Evolutionary conservation across 805 yeast species (phyloP), one percentile per base, ranked within the genome.

Genomic region (Ogataea ramenticola): DNA sequence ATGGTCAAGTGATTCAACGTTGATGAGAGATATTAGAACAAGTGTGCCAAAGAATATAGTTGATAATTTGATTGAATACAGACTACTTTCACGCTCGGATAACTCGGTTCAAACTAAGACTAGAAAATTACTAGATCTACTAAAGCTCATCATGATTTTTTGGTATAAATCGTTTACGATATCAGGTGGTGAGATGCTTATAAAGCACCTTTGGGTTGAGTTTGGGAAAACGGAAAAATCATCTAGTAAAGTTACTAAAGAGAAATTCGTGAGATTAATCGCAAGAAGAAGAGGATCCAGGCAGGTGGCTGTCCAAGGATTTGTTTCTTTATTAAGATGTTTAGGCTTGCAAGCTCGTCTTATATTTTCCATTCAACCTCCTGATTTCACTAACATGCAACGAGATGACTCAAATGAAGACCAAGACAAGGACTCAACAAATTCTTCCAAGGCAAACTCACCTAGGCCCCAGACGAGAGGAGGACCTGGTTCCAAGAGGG

Each of bases 301-400:
- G 30, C 97, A 91, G 57, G 45, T 86, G 7, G 83, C 84, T 0
- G 89, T 93, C 0, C 96, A 87, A 55, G 97, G 96, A 0, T 90
- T 87, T 65, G 87, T 88, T 15, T 78, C 86, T 0, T 54, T 91
- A 1, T 59, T 88, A 37, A 65, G 98, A 49, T 71, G 93, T 1
- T 62, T 85, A 12, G 85, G 83, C 1, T 65, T 93, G 12, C 73
- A 79, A 36, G 80, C 91, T 1, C 68, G 99, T 38, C 63, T 93
- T 24, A 80, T 89, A 0, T 81, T 82, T 53, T 90, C 96, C 0
- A 56, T 90, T 29, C 99, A 93, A 57, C 93, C 96, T 0, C 90
- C 96, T 0, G 96, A 93, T 58, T 86, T 80, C 50, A 81, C 89
- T 0, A 65, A 65, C 44, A 49, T 57, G 42, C 49, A 58, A 2